Base-by-base conservation (phyloP, 306 rosid species). In the Quercus variabilis region DNA sequence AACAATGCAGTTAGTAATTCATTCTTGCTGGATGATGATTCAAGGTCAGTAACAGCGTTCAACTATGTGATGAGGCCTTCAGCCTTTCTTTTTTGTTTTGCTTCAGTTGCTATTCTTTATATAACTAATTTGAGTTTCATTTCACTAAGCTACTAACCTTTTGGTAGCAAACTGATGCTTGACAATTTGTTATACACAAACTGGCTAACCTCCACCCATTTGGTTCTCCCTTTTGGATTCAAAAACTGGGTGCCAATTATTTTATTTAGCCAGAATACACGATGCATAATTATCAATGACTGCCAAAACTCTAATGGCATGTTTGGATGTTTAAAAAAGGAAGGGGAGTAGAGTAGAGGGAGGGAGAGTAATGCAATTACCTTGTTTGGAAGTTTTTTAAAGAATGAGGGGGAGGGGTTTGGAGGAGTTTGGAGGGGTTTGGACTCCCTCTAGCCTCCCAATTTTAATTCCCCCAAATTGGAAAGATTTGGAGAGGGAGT, bases 1-100 rank as follows among this genome's bases (percentile, higher is more conserved):
- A 86, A 88, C 65, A 86, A 81, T 67, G 91, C 91, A 77, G 91
- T 86, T 58, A 88, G 89, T 84, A 88, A 79, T 86, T 88, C 91
- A 71, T 88, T 88, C 86, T 83, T 88, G 78, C 60, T 88, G 84
- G 91, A 88, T 79, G 91, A 88, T 77, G 91, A 86, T 82, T 88
- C 91, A 75, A 88, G 91, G 91, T 81, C 78, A 57, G 85, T 64
- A 52, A 77, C 30, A 30, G 64, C 17, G 21, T 84, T 69, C 82
- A 62, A 55, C 30, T 41, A 69, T 13, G 21, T 28, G 74, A 79
- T 79, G 17, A 21, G n/a, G 6, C 67, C 23, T n/a, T 31, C 54
- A 2, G 30, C 58, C 7, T 58, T 60, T 41, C 73, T 43, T 11
- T 60, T 64, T 64, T 26, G 56, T 58, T 67, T 74, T 78, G 49